Conservation (phyloP, 73 alveolate genomes). For the Paramecium biaurelia region DNA sequence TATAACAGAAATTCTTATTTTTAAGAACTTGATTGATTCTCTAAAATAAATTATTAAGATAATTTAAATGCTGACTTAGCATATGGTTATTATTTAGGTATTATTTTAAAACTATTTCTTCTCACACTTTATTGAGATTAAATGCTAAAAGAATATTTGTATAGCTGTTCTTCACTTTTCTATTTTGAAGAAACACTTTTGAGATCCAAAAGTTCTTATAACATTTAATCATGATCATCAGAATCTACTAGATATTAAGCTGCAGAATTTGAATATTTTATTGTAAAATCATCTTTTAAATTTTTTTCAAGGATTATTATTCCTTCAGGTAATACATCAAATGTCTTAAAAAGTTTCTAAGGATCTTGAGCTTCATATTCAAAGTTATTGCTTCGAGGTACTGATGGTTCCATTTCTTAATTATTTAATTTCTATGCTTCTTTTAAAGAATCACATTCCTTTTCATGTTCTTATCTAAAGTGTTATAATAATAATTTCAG, state of each 20-base stretch:
- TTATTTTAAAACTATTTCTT: neutral
- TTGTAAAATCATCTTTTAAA: neutral
- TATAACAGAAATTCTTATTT: neutral
- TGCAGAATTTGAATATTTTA: neutral
- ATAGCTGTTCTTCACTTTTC: neutral
- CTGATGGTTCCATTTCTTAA: neutral
- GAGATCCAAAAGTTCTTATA: neutral
- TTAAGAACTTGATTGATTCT: neutral
- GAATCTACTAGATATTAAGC: neutral
- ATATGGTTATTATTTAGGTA: neutral
- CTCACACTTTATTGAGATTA: neutral
- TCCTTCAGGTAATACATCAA: constrained; percentile 43
- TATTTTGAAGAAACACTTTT: neutral
- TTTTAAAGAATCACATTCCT: neutral
- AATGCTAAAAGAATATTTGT: neutral
- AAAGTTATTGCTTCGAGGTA: neutral
- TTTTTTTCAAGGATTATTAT: neutral
- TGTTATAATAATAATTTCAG: neutral
- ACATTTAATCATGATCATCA: neutral
- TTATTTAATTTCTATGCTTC: neutral
- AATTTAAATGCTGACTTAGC: neutral
- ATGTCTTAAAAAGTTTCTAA: neutral
- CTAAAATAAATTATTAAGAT: neutral
- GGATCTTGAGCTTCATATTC: neutral
- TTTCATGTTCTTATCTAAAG: neutral